Percentiles rank a stretch among this genome's conserved stretches.
phyloP scores from a whole-genome alignment of 768 basidiomycete species.

The Panus rudis region DNA sequence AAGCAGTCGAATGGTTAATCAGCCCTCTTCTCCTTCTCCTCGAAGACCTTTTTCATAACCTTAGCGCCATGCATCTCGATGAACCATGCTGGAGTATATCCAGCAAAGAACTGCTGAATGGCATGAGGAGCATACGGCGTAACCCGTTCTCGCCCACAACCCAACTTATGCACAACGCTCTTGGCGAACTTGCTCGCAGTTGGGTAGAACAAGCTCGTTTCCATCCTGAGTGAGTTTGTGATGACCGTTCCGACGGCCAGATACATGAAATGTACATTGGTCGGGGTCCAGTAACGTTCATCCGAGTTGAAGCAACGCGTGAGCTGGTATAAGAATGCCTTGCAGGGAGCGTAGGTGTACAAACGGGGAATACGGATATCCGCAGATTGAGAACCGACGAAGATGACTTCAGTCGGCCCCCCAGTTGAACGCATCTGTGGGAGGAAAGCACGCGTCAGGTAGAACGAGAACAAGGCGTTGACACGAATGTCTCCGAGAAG shows the following conservation, averaged over 20 bases:
- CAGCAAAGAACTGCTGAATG: conserved; percentile 6
- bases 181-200: conserved; percentile 14
- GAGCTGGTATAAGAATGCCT: conserved; percentile 19
- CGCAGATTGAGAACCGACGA: conserved; percentile 18
- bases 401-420: conserved; percentile 19
- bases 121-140: conserved; percentile 17
- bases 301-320: conserved; percentile 16
- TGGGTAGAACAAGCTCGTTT: conserved; percentile 9
- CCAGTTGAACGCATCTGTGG: conserved; percentile 18
- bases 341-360: conserved; percentile 17
- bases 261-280: conserved; percentile 19
- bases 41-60: conserved; percentile 4
- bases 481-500: conserved; percentile 13
- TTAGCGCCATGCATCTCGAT: conserved; percentile 4
- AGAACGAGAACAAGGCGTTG: conserved; percentile 19
- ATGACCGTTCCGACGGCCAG: conserved; percentile 18
- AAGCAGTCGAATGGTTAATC: no score
- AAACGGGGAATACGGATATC: conserved; percentile 18
- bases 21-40: conserved; percentile 8
- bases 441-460: conserved; percentile 22
- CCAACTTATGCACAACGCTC: conserved; percentile 14
- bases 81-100: conserved; percentile 3
- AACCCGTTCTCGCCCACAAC: conserved; percentile 15
- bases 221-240: conserved; percentile 1
- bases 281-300: conserved; percentile 15